phyloP scores from a whole-genome alignment of 129 eudicot genomes.

The Solidago caesia region DNA sequence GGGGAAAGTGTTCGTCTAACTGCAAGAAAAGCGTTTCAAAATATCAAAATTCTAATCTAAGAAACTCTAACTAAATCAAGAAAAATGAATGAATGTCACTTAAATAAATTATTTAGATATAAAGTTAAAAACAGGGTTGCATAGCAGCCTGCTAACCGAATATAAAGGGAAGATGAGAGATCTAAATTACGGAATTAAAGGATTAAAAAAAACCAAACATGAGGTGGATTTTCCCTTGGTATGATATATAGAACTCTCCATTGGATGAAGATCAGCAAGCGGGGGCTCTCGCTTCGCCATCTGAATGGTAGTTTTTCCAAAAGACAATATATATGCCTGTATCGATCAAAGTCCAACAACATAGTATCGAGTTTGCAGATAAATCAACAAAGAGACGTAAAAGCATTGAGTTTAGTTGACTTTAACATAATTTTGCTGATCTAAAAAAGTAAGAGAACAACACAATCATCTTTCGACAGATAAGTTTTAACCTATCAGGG shows the following conservation, averaged over 20 bases:
- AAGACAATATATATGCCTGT: constrained; percentile 99
- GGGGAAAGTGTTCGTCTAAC: constrained; percentile 97
- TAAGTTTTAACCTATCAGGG: background rate
- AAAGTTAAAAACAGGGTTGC: background rate
- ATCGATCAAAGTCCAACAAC: constrained; percentile 23
- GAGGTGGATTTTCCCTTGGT: constrained; percentile 97
- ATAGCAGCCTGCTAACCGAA: no score
- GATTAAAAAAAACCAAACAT: constrained; percentile 42
- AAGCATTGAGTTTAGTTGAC: background rate
- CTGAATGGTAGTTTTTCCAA: constrained; percentile 92
- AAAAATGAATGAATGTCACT: constrained; percentile 10
- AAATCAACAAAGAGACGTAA: background rate
- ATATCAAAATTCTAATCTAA: constrained; percentile 15
- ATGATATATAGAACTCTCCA: constrained; percentile 96
- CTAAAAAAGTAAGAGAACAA: background rate
- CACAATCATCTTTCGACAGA: background rate
- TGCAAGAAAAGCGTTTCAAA: constrained; percentile 35
- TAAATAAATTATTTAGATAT: background rate
- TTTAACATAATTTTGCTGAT: no score
- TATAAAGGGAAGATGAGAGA: no score
- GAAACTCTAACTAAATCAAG: constrained; percentile 7
- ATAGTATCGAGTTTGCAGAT: background rate
- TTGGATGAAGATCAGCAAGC: constrained; percentile 94
- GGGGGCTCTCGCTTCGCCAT: constrained; percentile 99
- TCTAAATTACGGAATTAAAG: no score